Evolutionary conservation across 805 yeast genomes (phyloP).

Genomic region (Ogataea angusta): DNA sequence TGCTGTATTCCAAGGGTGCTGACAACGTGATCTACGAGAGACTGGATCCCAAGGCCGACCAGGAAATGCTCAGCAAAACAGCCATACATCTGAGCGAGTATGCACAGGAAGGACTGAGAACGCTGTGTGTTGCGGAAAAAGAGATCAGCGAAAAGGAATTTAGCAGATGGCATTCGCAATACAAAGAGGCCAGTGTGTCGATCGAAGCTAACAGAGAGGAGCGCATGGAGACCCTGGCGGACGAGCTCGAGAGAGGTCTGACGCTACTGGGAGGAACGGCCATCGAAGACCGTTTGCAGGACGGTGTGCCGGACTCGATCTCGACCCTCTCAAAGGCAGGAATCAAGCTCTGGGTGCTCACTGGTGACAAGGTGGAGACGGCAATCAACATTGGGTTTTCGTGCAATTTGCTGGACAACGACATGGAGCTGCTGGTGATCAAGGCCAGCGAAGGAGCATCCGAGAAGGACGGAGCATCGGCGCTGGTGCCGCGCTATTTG

Average conservation of each 20-base stretch:
- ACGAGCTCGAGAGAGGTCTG: constrained; percentile 57
- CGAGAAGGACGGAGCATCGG: constrained; percentile 14
- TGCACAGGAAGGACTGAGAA: constrained; percentile 77
- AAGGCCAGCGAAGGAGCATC: constrained; percentile 33
- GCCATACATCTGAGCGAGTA: constrained; percentile 62
- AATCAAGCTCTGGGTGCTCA: constrained; percentile 76
- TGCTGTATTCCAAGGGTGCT: constrained; percentile 68
- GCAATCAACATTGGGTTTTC: constrained; percentile 82
- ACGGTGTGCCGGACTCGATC: constrained; percentile 75
- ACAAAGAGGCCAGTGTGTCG: constrained; percentile 54
- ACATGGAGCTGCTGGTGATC: constrained; percentile 68
- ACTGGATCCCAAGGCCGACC: constrained; percentile 34
- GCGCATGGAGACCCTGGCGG: constrained; percentile 49
- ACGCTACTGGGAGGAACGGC: constrained; percentile 74
- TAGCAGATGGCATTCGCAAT: constrained; percentile 52
- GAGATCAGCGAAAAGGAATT: constrained; percentile 46
- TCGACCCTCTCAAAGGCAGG: constrained; percentile 66
- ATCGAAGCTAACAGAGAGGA: constrained; percentile 58
- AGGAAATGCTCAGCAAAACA: constrained; percentile 49
- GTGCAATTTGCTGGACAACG: constrained; percentile 64
- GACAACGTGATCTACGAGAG: constrained; percentile 64
- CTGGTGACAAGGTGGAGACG: constrained; percentile 81
- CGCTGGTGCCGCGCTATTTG: constrained; percentile 45
- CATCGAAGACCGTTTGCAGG: constrained; percentile 75
- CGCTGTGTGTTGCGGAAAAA: constrained; percentile 65